Evolutionary conservation across 495 filamentous ascomycete genomes (phyloP), one percentile per base, ranked within the genome.

Genomic region (Pseudomonodictys pantanalensis): DNA sequence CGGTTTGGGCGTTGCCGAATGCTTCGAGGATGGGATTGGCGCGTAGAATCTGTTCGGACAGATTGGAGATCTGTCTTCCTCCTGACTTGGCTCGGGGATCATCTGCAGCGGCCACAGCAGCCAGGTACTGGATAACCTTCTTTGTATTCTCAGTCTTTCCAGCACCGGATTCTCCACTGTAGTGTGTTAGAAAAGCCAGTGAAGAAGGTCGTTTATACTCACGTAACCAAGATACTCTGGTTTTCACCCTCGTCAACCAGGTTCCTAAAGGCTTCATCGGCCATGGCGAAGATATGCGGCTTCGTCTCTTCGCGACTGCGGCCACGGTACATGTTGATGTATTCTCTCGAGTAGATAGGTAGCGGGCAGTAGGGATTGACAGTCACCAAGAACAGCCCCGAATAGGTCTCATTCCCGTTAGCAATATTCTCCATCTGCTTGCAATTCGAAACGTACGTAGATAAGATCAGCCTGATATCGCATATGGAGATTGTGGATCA

Each of bases 91-190:
- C 81, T 68, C 75, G 74, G 3, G 86, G 81, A 3, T 86, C 86
- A 51, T 95, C 90, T 0, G 90, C 85, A 22, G 87, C 86, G 3
- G 95, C 95, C 33, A 97, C 92, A 12, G 92, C 92, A 20, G 95
- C 95, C 44, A 99, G 82, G 72, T 97, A 99, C 62, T 99, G 95
- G 52, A 99, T 99, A 47, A 99, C 95, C 73, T 99, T 99, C 69
- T 99, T 99, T 2, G 95, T 99, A 64, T 99, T 99, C 71, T 99
- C 95, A 0, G 95, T 99, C 75, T 99, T 99, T 61, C 95, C 95
- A 25, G 95, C 95, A 62, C 95, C 95, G 20, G 95, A 99, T 75
- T 99, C 95, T 71, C 95, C 95, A 28, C 81, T 84, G 50, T 17
- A 17, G 4, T n/a, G 25, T 43, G 49, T 70, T 42, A 64, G 69